These are phyloP conservation scores for Penicillium vulpinum DNA, from an alignment of 2,329 filamentous ascomycete species.

Conservation along the genomic window DNA sequence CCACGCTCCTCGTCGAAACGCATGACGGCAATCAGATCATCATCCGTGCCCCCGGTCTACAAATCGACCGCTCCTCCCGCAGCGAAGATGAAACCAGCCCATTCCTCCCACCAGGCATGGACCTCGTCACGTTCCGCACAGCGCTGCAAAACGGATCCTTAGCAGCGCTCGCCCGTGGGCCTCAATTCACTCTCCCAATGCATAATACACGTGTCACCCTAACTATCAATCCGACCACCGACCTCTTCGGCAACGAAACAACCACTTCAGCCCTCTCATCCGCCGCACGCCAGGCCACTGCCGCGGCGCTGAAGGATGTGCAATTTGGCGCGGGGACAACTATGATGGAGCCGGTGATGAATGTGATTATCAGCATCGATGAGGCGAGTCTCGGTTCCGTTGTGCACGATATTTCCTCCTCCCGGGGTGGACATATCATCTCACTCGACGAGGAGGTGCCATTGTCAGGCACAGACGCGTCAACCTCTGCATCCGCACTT, in stretches of 20 bases:
- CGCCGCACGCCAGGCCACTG: constrained; percentile 67
- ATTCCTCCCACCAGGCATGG: constrained; percentile 57
- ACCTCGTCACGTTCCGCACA: constrained; percentile 50
- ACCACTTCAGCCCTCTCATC: constrained; percentile 68
- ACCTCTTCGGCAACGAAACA: constrained; percentile 67
- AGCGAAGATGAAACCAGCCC: constrained; percentile 45
- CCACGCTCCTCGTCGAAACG: constrained; percentile 44
- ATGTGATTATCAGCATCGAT: constrained; percentile 79
- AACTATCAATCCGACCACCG: constrained; percentile 63
- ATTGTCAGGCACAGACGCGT: constrained; percentile 30
- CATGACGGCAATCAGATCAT: constrained; percentile 71
- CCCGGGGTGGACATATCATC: constrained; percentile 71
- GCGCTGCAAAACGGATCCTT: constrained; percentile 74
- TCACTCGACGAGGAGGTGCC: constrained; percentile 61
- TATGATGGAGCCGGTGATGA: constrained; percentile 93
- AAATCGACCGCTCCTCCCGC: constrained; percentile 37
- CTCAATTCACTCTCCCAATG: constrained; percentile 75
- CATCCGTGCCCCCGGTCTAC: constrained; percentile 55
- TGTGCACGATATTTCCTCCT: constrained; percentile 75
- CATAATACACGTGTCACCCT: constrained; percentile 73
- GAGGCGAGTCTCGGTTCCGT: constrained; percentile 78
- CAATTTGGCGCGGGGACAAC: constrained; percentile 48
- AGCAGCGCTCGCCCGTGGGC: constrained; percentile 81
- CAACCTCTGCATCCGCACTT: constrained; percentile 10
- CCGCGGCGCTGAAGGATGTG: constrained; percentile 64